A percentile compares a stretch with the other conserved stretches of the same genome.
These are phyloP conservation scores for Blastobotrys mokoenaii DNA, from an alignment of 805 yeast species.

Conservation along the genomic window DNA sequence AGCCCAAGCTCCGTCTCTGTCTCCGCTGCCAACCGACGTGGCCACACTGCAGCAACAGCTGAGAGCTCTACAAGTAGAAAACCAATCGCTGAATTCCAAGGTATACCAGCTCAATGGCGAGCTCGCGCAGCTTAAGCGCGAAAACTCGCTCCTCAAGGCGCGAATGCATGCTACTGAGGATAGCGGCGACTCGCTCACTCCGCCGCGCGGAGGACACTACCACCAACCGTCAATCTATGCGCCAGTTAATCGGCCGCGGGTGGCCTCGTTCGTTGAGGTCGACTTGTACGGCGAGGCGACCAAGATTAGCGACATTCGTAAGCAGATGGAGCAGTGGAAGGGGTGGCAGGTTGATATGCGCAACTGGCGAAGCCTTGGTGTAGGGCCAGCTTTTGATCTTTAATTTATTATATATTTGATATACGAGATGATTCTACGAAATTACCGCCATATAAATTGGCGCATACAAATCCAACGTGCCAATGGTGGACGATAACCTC, in stretches of 20 bases:
- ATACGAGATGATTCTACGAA: too few relatives aligned
- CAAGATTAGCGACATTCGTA: constrained; percentile 37
- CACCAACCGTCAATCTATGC: not conserved
- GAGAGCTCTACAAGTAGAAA: not conserved
- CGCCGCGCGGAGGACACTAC: constrained; percentile 9
- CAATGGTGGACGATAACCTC: too few relatives aligned
- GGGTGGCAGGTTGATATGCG: constrained; percentile 86
- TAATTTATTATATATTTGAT: constrained; percentile 7
- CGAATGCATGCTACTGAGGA: constrained; percentile 21
- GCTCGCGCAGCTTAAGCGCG: constrained; percentile 25
- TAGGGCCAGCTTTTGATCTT: constrained; percentile 49
- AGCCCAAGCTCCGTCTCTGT: too few relatives aligned
- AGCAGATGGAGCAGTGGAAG: constrained; percentile 62
- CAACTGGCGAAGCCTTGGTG: constrained; percentile 63
- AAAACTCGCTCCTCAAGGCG: constrained; percentile 28
- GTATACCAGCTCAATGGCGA: constrained; percentile 2
- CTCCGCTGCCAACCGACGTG: too few relatives aligned
- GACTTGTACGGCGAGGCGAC: constrained; percentile 40
- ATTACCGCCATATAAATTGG: too few relatives aligned
- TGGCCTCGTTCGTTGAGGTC: constrained; percentile 27
- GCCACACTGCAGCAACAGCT: not conserved
- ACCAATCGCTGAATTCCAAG: not conserved
- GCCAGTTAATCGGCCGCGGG: constrained; percentile 6
- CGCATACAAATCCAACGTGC: too few relatives aligned
- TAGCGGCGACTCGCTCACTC: constrained; percentile 19